Conservation (phyloP, 257 asterid species). For the Lycium barbarum region DNA sequence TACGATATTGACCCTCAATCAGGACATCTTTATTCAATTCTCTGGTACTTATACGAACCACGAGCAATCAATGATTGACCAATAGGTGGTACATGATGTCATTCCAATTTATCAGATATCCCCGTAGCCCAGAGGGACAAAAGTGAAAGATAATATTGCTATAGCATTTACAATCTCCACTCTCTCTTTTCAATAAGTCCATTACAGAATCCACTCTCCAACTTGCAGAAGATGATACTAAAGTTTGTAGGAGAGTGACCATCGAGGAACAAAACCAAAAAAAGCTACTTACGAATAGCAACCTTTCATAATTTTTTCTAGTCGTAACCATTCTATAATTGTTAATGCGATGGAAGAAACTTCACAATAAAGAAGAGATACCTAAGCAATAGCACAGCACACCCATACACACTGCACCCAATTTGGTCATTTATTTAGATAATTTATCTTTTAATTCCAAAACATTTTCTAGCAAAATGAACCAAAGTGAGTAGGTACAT, state of each 20-base stretch:
- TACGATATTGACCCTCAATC: not conserved
- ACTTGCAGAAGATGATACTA: not conserved
- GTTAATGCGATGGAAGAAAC: not conserved
- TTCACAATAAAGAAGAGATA: slow-evolving; percentile 15
- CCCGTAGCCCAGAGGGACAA: not conserved
- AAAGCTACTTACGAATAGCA: not conserved
- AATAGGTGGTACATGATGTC: not conserved
- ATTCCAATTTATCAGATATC: not conserved
- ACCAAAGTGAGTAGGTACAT: not conserved
- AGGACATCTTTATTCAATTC: slow-evolving; percentile 5
- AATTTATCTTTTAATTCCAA: not conserved
- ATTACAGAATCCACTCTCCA: not conserved
- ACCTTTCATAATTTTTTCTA: not conserved
- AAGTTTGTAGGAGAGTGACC: not conserved
- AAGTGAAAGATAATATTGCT: slow-evolving; percentile 10
- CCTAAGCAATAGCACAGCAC: slow-evolving; percentile 7
- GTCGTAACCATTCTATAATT: not conserved
- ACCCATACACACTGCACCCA: not conserved
- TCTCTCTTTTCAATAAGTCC: not conserved
- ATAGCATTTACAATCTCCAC: not conserved
- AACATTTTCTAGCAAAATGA: not conserved
- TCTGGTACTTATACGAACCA: slow-evolving; percentile 9
- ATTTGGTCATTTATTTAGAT: not conserved
- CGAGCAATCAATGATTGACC: slow-evolving; percentile 25
- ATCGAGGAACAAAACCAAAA: not conserved